Percentiles rank a stretch among this genome's conserved stretches.
phyloP scores from a whole-genome alignment of 306 rosid species.

The Pyrus communis region DNA sequence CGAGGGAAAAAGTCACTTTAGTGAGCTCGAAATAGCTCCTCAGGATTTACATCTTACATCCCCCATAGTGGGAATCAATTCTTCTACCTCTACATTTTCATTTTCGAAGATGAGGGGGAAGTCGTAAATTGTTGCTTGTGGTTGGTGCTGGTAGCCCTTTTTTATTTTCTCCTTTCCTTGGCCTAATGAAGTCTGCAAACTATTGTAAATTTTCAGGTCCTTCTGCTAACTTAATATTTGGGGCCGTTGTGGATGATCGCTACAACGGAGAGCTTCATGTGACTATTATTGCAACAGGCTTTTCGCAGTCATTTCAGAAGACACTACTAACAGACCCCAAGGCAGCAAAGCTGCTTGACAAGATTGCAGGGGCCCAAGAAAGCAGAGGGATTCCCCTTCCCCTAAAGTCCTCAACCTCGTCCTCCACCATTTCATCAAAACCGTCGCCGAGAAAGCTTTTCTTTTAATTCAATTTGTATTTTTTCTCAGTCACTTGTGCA shows the following conservation, averaged over 20 bases:
- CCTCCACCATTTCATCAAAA: constrained; percentile 48
- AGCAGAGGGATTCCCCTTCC: constrained; percentile 48
- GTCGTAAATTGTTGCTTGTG: neutral
- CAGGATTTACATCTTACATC: neutral
- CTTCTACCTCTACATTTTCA: too few species aligned
- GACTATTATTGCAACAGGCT: constrained; percentile 88
- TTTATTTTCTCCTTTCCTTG: neutral
- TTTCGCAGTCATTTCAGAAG: constrained; percentile 90
- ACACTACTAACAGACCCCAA: constrained; percentile 76
- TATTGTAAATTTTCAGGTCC: constrained; percentile 59
- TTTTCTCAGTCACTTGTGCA: constrained; percentile 1
- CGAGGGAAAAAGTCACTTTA: too few species aligned
- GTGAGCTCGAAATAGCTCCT: neutral
- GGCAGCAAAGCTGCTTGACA: constrained; percentile 63
- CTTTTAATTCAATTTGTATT: constrained; percentile 24
- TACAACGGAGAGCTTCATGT: constrained; percentile 88
- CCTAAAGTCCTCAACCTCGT: constrained; percentile 31
- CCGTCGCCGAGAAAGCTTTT: constrained; percentile 59
- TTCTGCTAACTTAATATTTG: constrained; percentile 89
- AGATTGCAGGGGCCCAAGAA: constrained; percentile 54
- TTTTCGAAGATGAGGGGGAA: neutral
- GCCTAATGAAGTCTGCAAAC: neutral
- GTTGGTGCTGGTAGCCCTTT: neutral
- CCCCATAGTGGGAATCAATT: too few species aligned
- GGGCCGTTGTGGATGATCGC: constrained; percentile 94